Evolutionary conservation across 257 asterid genomes (phyloP), one percentile per base, ranked within the genome.

Genomic region (Gentiana straminea): DNA sequence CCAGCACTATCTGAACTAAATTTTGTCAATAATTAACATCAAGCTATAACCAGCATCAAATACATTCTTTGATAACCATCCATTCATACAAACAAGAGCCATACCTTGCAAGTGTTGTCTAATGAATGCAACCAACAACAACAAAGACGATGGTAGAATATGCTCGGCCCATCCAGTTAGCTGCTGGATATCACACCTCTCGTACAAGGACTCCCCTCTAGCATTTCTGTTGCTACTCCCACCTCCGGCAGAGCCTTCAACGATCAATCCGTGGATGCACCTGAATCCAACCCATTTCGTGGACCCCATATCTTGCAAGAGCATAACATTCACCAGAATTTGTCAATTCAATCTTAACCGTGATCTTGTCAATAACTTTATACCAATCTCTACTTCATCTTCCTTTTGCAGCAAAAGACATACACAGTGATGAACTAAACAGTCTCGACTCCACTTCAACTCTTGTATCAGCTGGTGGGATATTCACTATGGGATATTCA

Each of bases 91-190:
- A 24, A 24, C 24, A 39, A 39, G 45, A 39, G 43, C 3, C 37
- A 37, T 72, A 92, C 99, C 97, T 81, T 80, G 95, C 78, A 88
- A 82, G 76, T 92, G 97, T 75, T 88, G 94, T 66, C 95, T 79
- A 60, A 92, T 85, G 66, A 92, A 88, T 65, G 88, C 99, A 38
- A 85, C 75, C 84, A 88, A 59, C 64, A 85, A 72, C 33, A 88
- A 84, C 81, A 88, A 69, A 7, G 83, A 78, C 71, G 88, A 85
- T 1, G 94, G 99, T 68, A 88, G 91, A 74, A 88, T 70, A 75
- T 85, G 94, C 73, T 92, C 99, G 62, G 80, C 68, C 94, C 91
- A 83, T 70, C 97, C 59, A 8, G 94, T 93, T 10, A 86, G 81
- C 70, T 77, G 88, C 73, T 80, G 95, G 61, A 85, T 73, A 73